Evolutionary conservation across 2,329 filamentous ascomycete species (phyloP).

Genomic region (Colletotrichum simmondsii): DNA sequence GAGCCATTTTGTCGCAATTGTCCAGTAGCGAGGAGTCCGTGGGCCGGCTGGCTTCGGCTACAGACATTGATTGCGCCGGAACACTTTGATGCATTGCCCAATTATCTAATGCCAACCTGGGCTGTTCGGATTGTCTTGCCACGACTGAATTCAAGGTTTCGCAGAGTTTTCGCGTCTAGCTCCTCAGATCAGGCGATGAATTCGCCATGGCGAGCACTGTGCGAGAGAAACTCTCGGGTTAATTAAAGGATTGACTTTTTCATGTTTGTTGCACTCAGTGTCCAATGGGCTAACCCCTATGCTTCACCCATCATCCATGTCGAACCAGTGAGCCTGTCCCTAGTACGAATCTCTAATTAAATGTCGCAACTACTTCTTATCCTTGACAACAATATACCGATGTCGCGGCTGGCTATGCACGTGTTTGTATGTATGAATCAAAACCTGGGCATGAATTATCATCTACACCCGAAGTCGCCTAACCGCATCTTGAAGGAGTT

Average conservation of each 20-base stretch:
- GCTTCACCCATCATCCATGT: neutral
- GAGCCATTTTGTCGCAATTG: neutral
- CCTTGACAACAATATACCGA: neutral
- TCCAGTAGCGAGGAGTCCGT: no score
- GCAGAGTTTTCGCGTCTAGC: neutral
- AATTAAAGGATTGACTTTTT: neutral
- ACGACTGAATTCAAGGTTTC: neutral
- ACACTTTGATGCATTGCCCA: neutral
- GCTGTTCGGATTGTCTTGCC: neutral
- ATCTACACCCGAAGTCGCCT: no score
- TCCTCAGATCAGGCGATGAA: neutral
- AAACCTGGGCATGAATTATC: no score
- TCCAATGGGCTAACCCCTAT: neutral
- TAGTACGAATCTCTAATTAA: neutral
- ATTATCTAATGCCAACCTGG: conserved; percentile 16
- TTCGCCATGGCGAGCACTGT: neutral
- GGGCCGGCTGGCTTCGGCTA: conserved; percentile 6
- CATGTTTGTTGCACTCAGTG: neutral
- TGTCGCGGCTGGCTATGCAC: no score
- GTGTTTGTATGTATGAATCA: no score
- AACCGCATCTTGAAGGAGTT: no score
- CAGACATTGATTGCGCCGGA: neutral
- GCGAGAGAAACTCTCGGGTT: neutral
- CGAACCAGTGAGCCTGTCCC: neutral
- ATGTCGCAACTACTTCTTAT: neutral